Conservation (phyloP, 495 filamentous ascomycete species). For the Oleoguttula mirabilis region DNA sequence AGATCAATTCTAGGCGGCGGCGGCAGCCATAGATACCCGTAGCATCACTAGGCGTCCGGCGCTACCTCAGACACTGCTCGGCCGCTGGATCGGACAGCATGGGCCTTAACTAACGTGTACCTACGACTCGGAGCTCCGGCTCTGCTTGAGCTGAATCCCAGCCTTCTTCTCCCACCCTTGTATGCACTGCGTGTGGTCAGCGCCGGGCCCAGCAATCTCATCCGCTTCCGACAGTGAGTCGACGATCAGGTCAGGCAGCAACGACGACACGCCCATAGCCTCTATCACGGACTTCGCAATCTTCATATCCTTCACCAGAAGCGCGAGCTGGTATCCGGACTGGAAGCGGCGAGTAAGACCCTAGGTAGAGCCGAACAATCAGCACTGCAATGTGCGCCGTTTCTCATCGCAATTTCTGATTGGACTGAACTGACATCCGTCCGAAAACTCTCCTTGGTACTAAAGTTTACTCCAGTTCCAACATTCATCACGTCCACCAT, state of each 20-base stretch:
- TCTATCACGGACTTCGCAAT: conserved; percentile 12
- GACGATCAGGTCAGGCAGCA: conserved; percentile 8
- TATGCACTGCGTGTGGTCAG: conserved; percentile 14
- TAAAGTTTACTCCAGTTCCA: conserved; percentile 17
- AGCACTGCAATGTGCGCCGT: neutral
- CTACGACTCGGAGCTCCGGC: too few species aligned
- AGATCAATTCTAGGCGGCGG: conserved; percentile 4
- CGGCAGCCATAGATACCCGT: neutral
- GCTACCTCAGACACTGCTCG: too few species aligned
- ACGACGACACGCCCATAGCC: conserved; percentile 6
- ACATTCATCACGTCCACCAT: conserved; percentile 21
- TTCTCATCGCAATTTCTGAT: too few species aligned
- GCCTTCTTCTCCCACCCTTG: conserved; percentile 14
- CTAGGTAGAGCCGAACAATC: neutral
- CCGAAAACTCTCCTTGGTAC: conserved; percentile 18
- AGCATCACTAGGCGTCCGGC: neutral
- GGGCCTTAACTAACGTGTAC: too few species aligned
- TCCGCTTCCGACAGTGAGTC: conserved; percentile 8
- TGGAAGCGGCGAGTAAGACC: conserved; percentile 13
- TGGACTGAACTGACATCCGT: conserved; percentile 13
- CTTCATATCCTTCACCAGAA: conserved; percentile 18
- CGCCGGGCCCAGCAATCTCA: conserved; percentile 12
- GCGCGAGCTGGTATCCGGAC: conserved; percentile 13
- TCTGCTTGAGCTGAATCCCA: conserved; percentile 12
- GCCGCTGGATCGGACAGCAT: too few species aligned